phyloP scores from a whole-genome alignment of 2,329 filamentous ascomycete genomes.

The Colletotrichum falcatum region DNA sequence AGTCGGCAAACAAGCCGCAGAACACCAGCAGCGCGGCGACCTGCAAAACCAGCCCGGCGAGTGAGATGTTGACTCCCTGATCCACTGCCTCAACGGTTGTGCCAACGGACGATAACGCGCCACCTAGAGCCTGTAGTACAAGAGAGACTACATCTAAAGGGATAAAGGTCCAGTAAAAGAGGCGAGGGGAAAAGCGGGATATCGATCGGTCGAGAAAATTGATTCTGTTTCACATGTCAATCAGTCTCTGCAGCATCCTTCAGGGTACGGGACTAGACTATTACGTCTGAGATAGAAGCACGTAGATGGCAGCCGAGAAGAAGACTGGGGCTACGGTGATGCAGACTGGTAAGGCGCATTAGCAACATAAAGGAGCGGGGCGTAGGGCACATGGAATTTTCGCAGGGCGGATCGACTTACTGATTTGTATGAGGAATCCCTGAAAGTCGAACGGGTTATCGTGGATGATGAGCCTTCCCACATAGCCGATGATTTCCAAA shows the following conservation, averaged over 20 bases:
- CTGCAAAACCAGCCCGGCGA: conserved; percentile 64
- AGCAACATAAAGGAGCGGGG: not conserved
- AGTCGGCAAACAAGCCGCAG: conserved; percentile 55
- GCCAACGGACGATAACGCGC: conserved; percentile 56
- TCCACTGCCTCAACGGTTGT: conserved; percentile 47
- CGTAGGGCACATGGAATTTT: not conserved
- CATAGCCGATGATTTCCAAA: conserved; percentile 72
- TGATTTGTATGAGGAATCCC: conserved; percentile 73
- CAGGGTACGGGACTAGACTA: too few relatives aligned
- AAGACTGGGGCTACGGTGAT: conserved; percentile 50
- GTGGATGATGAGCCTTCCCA: conserved; percentile 67
- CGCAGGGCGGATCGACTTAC: conserved; percentile 44
- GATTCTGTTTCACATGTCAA: conserved; percentile 33
- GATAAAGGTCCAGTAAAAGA: conserved; percentile 55
- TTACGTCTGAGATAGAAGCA: conserved; percentile 42
- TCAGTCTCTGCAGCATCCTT: not conserved
- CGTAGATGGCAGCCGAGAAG: conserved; percentile 47
- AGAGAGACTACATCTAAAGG: conserved; percentile 64
- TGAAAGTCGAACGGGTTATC: conserved; percentile 67
- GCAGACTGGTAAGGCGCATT: conserved; percentile 43
- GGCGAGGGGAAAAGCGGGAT: conserved; percentile 48
- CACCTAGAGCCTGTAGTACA: conserved; percentile 63
- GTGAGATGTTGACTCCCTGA: conserved; percentile 60
- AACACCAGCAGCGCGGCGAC: conserved; percentile 62
- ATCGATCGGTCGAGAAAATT: conserved; percentile 45